Evolutionary conservation across 1,284 basidiomycete species (phyloP).

Genomic region (Limonomyces culmigenus): DNA sequence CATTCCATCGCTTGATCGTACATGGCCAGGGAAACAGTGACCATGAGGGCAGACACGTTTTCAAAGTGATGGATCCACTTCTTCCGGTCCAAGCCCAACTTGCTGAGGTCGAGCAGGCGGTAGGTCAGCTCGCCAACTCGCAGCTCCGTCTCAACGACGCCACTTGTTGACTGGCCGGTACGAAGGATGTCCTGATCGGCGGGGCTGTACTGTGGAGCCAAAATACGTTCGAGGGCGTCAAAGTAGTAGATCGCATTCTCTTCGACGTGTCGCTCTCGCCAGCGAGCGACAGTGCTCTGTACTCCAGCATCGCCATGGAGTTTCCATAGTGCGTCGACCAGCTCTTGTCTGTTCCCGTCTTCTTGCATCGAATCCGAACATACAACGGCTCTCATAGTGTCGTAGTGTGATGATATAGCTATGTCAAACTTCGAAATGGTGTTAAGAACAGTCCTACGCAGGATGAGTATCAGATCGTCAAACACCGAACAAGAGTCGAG

Average conservation of each 20-base stretch:
- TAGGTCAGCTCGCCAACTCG: constrained; percentile 86
- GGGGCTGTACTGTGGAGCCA: constrained; percentile 61
- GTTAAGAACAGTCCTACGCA: constrained; percentile 68
- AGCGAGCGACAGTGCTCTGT: constrained; percentile 68
- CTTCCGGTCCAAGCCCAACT: constrained; percentile 85
- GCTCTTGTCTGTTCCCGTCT: constrained; percentile 58
- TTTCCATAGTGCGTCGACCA: constrained; percentile 68
- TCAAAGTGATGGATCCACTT: constrained; percentile 98
- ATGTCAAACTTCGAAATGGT: constrained; percentile 71
- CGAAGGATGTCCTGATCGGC: constrained; percentile 93
- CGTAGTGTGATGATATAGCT: constrained; percentile 46
- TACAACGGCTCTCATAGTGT: constrained; percentile 62
- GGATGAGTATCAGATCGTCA: constrained; percentile 1
- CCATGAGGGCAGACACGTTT: constrained; percentile 90
- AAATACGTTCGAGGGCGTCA: constrained; percentile 79
- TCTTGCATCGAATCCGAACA: constrained; percentile 76
- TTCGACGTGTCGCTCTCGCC: constrained; percentile 92
- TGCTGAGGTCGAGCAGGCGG: constrained; percentile 88
- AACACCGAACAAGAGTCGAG: constrained; percentile 2
- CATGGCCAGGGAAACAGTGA: constrained; percentile 84
- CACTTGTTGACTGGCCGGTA: constrained; percentile 90
- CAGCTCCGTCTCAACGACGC: constrained; percentile 93
- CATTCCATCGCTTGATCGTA: constrained; percentile 93
- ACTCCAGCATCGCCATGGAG: constrained; percentile 87
- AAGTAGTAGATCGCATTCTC: constrained; percentile 95